A percentile compares a stretch with the other conserved stretches of the same genome.
phyloP scores from a whole-genome alignment of 2,329 filamentous ascomycete genomes.

The Gaeumannomyces sp. region DNA sequence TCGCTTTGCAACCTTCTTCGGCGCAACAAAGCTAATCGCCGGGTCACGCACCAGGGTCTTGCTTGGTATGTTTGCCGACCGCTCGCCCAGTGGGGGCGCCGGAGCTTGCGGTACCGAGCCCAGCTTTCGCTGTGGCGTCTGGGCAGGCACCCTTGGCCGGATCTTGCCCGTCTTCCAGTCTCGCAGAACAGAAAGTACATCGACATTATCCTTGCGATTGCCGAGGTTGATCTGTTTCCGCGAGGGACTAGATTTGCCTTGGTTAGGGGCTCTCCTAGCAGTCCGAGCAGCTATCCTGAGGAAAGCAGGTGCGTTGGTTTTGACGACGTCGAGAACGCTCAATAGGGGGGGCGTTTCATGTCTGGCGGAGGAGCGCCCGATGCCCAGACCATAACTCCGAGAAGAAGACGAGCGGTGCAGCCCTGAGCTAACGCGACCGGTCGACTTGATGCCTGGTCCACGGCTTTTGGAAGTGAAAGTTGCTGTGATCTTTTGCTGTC shows the following conservation, averaged over 20 bases:
- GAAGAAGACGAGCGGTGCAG: neutral
- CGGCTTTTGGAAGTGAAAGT: neutral
- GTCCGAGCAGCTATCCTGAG: conserved; percentile 56
- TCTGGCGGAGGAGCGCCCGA: neutral
- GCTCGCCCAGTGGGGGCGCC: neutral
- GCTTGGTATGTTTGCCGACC: conserved; percentile 1
- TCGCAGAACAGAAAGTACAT: conserved; percentile 45
- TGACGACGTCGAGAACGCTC: conserved; percentile 56
- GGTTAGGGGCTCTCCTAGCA: conserved; percentile 37
- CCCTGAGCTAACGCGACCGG: neutral
- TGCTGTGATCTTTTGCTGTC: conserved; percentile 28
- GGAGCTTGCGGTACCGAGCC: neutral
- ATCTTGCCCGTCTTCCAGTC: conserved; percentile 52
- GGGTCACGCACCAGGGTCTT: neutral
- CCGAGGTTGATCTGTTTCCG: conserved; percentile 55
- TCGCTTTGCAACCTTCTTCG: neutral
- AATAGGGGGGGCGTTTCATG: conserved; percentile 35
- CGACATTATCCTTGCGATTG: conserved; percentile 53
- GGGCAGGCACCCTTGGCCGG: conserved; percentile 24
- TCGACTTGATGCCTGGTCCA: neutral
- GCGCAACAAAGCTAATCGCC: conserved; percentile 1
- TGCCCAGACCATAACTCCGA: neutral
- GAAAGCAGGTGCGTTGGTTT: conserved; percentile 47
- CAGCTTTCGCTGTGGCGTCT: conserved; percentile 8
- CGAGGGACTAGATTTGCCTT: conserved; percentile 49